phyloP scores from a whole-genome alignment of 805 yeast genomes.

The Metschnikowia sp. region DNA sequence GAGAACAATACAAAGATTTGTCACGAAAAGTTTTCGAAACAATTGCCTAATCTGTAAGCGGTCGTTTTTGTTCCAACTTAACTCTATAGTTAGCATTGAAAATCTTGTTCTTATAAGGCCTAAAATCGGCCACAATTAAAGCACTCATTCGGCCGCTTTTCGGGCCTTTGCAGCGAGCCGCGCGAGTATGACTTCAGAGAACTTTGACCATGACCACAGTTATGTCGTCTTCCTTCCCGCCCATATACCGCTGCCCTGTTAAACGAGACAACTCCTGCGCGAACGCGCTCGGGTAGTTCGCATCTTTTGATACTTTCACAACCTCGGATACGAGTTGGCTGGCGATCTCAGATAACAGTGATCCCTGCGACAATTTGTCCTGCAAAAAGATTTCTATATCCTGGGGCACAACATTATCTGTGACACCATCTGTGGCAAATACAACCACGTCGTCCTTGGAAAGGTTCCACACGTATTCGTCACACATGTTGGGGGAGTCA shows the following conservation, averaged over 20 bases:
- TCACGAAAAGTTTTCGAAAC: too few species aligned
- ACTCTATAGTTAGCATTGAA: too few species aligned
- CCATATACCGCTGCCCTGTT: slow-evolving; percentile 67
- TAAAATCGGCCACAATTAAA: neutral
- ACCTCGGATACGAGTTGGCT: slow-evolving; percentile 62
- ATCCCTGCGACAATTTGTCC: slow-evolving; percentile 43
- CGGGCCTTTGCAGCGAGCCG: neutral
- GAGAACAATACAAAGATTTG: too few species aligned
- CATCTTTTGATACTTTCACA: slow-evolving; percentile 65
- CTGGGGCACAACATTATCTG: slow-evolving; percentile 73
- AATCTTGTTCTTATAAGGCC: too few species aligned
- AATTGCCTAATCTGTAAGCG: too few species aligned
- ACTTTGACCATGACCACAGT: slow-evolving; percentile 77
- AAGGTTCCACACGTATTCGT: slow-evolving; percentile 61
- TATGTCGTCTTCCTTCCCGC: slow-evolving; percentile 96
- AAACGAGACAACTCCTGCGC: slow-evolving; percentile 69
- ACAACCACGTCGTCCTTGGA: slow-evolving; percentile 71
- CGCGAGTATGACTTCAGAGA: neutral
- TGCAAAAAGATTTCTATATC: slow-evolving; percentile 69
- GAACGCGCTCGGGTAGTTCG: slow-evolving; percentile 77
- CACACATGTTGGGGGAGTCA: slow-evolving; percentile 69
- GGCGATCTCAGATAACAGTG: slow-evolving; percentile 44
- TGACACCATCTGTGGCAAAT: slow-evolving; percentile 91
- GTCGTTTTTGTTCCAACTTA: too few species aligned
- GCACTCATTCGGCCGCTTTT: neutral